Percentiles rank a stretch among this genome's conserved stretches.
Conservation (phyloP, 331 rosid genomes). For the Rhamnella rubrinervis region DNA sequence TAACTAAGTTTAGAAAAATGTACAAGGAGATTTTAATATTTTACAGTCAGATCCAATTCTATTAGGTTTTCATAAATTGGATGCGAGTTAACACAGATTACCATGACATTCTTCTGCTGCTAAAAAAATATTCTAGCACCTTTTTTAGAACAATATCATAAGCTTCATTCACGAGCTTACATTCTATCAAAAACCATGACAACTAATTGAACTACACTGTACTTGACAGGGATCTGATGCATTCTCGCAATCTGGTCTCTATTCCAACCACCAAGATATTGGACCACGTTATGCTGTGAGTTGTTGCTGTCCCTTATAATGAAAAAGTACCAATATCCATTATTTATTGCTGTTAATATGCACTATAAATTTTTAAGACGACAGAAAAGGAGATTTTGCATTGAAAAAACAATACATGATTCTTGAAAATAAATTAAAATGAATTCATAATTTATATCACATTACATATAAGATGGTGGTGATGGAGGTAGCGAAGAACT, state of each 20-base stretch:
- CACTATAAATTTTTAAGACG: too few relatives aligned
- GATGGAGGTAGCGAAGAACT: too few relatives aligned
- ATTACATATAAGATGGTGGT: too few relatives aligned
- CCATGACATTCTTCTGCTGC: neutral
- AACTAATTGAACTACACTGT: neutral
- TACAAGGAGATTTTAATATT: neutral
- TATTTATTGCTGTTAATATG: too few relatives aligned
- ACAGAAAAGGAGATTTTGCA: too few relatives aligned
- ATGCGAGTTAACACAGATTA: neutral
- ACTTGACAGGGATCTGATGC: constrained; percentile 71
- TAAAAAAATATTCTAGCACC: neutral
- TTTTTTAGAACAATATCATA: neutral
- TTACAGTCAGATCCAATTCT: neutral
- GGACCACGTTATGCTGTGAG: constrained; percentile 98
- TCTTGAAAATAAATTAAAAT: too few relatives aligned
- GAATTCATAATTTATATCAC: too few relatives aligned
- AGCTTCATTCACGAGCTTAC: neutral
- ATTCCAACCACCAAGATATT: constrained; percentile 91
- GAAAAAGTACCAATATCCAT: neutral
- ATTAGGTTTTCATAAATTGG: neutral
- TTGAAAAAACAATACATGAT: too few relatives aligned
- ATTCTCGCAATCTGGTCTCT: constrained; percentile 92
- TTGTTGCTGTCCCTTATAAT: constrained; percentile 20
- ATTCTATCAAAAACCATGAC: neutral
- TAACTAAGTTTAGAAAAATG: neutral